Evolutionary conservation across 1,284 basidiomycete species (phyloP), one percentile per base, ranked within the genome.

Genomic region (Hypsizygus ulmarius): DNA sequence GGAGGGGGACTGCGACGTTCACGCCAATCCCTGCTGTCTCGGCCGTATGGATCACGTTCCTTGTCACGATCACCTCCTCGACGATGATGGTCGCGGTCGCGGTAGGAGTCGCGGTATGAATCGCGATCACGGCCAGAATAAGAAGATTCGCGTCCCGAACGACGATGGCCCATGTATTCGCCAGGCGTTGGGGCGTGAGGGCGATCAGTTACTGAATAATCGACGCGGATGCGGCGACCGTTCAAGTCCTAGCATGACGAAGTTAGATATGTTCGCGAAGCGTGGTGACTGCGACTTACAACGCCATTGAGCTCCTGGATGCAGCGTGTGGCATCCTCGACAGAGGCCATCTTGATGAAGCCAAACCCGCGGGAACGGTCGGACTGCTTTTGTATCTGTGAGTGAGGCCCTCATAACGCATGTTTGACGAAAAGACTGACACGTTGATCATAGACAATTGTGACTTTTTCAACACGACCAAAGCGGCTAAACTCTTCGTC

Each of bases 381-480:
- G 39, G 93, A 92, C 90, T 95, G 67, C 42, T 53, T 35, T 43
- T 44, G 41, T 48, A 52, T 51, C 40, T 50, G 49, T 61, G 57
- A 54, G 32, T 21, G 47, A 59, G 45, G 55, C 54, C 56, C 41
- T 29, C 51, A 47, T 51, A 55, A 46, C 49, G 46, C 28, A 21
- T 12, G 18, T 32, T 47, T 33, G 15, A 15, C 21, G 53, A 47
- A 21, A 49, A 25, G n/a, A 72, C 92, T 64, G 64, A 97, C 94
- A 63, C 95, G 77, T 68, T 97, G 94, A 70, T 99, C 96, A 66
- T 98, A 98, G n/a, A 99, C 97, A 58, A 99, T 94, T 43, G 90
- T 90, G 30, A 95, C 93, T 70, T 98, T 98, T 62, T 96, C 92
- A 43, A 98, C 95, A 21, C 84, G 80, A 16, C 94, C 95, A 58